These are phyloP conservation scores for Quercus dentata DNA, from an alignment of 306 rosid species.

Conservation along the genomic window DNA sequence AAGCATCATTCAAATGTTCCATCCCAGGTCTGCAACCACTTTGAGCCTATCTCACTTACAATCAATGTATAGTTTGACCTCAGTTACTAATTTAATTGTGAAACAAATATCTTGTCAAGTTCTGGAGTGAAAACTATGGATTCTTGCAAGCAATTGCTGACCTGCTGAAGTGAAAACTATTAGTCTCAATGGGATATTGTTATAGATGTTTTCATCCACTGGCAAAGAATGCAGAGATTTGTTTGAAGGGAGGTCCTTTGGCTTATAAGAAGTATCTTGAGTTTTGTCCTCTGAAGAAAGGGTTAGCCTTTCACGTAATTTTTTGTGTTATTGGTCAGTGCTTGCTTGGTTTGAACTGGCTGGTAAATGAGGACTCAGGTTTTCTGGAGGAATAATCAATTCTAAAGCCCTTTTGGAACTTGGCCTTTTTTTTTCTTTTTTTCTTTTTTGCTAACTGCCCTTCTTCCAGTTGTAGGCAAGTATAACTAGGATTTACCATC, in stretches of 20 bases:
- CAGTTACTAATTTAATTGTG: not conserved
- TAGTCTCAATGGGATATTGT: not conserved
- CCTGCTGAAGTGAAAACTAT: not conserved
- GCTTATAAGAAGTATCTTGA: not conserved
- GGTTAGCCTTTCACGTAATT: not conserved
- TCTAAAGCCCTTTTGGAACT: not conserved
- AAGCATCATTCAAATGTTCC: conserved; percentile 55
- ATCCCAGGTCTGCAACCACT: conserved; percentile 63
- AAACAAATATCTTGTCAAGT: not conserved
- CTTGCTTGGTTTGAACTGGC: not conserved
- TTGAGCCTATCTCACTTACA: not conserved
- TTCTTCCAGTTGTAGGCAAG: not conserved
- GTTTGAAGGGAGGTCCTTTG: not conserved
- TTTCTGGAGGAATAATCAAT: not conserved
- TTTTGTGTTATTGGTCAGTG: not conserved
- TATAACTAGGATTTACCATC: not conserved
- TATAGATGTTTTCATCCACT: not conserved
- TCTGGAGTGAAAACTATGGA: not conserved
- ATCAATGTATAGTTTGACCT: conserved; percentile 1
- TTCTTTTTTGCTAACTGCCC: not conserved
- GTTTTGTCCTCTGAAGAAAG: not conserved
- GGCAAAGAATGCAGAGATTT: not conserved
- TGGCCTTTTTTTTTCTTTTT: no score
- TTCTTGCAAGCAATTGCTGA: not conserved
- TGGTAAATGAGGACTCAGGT: not conserved